A percentile compares a stretch with the other conserved stretches of the same genome.
Evolutionary conservation across 2,329 filamentous ascomycete species (phyloP).

Genomic region (Botryotinia narcissicola): DNA sequence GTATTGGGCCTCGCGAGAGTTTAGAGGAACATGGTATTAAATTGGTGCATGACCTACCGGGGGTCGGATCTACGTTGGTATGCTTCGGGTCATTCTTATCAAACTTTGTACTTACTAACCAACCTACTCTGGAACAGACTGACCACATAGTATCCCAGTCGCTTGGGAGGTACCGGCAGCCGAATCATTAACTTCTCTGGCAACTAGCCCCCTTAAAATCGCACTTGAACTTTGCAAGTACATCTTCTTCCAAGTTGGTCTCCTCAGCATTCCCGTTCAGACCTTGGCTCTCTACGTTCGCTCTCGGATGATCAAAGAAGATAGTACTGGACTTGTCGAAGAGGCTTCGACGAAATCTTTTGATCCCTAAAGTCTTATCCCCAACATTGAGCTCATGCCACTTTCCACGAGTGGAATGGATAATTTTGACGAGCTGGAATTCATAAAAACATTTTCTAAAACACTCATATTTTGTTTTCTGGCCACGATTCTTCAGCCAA

Average conservation of each 20-base stretch:
- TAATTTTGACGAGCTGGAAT: slow-evolving; percentile 14
- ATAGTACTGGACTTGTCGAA: not conserved
- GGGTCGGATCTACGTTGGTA: slow-evolving; percentile 20
- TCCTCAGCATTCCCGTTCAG: slow-evolving; percentile 18
- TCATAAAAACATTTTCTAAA: slow-evolving; percentile 14
- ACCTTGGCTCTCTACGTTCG: slow-evolving; percentile 14
- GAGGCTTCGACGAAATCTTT: not conserved
- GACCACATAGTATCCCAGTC: slow-evolving; percentile 20
- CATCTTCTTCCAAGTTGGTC: slow-evolving; percentile 10
- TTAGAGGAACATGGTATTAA: slow-evolving; percentile 16
- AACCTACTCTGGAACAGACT: not conserved
- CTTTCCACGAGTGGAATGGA: slow-evolving; percentile 18
- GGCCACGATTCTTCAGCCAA: slow-evolving; percentile 13
- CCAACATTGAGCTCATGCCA: slow-evolving; percentile 23
- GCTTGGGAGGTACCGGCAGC: slow-evolving; percentile 18
- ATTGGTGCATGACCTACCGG: slow-evolving; percentile 17
- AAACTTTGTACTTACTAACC: not conserved
- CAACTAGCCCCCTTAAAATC: slow-evolving; percentile 1
- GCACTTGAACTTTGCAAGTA: slow-evolving; percentile 19
- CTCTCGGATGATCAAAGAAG: slow-evolving; percentile 7
- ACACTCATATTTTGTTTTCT: slow-evolving; percentile 16
- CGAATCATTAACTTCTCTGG: slow-evolving; percentile 13
- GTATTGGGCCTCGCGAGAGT: slow-evolving; percentile 15
- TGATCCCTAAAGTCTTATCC: not conserved
- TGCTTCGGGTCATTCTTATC: not conserved